Percentiles rank a stretch among this genome's conserved stretches.
Conservation (phyloP, 371 early-diverging fungal genomes). For the Lichtheimia hyalospora region DNA sequence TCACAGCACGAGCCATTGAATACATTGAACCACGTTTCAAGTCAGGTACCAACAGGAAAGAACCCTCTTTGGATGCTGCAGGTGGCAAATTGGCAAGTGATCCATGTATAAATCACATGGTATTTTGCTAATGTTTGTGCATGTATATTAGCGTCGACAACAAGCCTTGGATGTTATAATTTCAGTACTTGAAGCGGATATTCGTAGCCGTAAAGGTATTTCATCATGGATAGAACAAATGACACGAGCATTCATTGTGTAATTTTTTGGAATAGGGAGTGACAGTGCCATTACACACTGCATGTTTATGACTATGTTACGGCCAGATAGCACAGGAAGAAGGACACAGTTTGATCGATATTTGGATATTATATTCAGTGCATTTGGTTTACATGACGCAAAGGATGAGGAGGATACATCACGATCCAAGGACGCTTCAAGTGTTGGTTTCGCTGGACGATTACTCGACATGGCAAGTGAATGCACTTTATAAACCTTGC, state of each 20-base stretch:
- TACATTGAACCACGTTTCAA: conserved; percentile 1
- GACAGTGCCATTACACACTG: conserved; percentile 5
- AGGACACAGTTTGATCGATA: conserved; percentile 19
- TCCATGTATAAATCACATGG: not conserved
- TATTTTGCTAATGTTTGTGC: not conserved
- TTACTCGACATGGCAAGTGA: conserved; percentile 20
- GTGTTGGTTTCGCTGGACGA: conserved; percentile 14
- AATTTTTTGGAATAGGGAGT: conserved; percentile 1
- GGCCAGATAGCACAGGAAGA: conserved; percentile 12
- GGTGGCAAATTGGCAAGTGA: conserved; percentile 9
- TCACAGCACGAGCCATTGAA: conserved; percentile 7
- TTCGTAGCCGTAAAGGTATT: conserved; percentile 12
- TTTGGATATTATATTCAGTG: conserved; percentile 17
- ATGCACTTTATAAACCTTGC: not conserved
- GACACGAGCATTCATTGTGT: not conserved
- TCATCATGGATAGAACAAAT: not conserved
- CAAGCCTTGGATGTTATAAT: conserved; percentile 13
- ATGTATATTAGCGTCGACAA: conserved; percentile 14
- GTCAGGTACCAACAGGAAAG: not conserved
- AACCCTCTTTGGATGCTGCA: conserved; percentile 6
- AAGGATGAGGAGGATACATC: not conserved
- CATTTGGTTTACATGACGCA: conserved; percentile 6
- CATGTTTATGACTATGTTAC: conserved; percentile 5
- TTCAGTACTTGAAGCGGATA: conserved; percentile 13
- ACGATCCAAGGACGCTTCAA: not conserved